phyloP scores from a whole-genome alignment of 345 rosid species.

The Schrenkiella parvula region DNA sequence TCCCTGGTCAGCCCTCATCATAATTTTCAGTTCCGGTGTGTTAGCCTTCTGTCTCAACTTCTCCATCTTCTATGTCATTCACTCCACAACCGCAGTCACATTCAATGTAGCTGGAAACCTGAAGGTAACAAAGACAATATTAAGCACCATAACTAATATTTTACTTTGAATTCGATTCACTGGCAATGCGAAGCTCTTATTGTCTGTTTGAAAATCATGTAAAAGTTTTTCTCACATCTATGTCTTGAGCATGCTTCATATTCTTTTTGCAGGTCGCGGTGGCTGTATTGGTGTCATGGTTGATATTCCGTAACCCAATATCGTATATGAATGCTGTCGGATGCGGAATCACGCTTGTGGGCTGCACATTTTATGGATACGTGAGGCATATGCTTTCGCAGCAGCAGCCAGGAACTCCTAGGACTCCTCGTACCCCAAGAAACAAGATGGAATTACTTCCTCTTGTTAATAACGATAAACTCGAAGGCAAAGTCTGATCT shows the following conservation, averaged over 20 bases:
- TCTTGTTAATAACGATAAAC: conserved; percentile 80
- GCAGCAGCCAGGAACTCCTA: conserved; percentile 73
- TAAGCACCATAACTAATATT: neutral
- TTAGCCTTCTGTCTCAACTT: conserved; percentile 96
- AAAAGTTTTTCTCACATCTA: neutral
- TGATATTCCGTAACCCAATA: conserved; percentile 93
- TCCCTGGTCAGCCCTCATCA: conserved; percentile 57
- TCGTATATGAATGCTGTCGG: conserved; percentile 84
- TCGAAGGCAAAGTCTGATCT: conserved; percentile 74
- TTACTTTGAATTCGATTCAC: neutral
- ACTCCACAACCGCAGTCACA: conserved; percentile 98
- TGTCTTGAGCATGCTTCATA: conserved; percentile 9
- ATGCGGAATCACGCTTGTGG: conserved; percentile 82
- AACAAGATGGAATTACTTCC: conserved; percentile 74
- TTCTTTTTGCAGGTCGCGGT: conserved; percentile 70
- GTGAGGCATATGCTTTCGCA: conserved; percentile 85
- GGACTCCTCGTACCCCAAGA: conserved; percentile 87
- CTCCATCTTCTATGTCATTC: conserved; percentile 96
- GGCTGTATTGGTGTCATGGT: conserved; percentile 91
- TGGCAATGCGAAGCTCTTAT: neutral
- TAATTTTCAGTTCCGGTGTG: conserved; percentile 86
- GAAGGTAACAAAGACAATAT: conserved; percentile 63
- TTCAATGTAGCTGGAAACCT: conserved; percentile 99
- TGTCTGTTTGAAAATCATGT: neutral
- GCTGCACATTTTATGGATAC: conserved; percentile 95